Evolutionary conservation across 2,329 filamentous ascomycete genomes (phyloP), one percentile per base, ranked within the genome.

Genomic region (Cryphonectria japonica): DNA sequence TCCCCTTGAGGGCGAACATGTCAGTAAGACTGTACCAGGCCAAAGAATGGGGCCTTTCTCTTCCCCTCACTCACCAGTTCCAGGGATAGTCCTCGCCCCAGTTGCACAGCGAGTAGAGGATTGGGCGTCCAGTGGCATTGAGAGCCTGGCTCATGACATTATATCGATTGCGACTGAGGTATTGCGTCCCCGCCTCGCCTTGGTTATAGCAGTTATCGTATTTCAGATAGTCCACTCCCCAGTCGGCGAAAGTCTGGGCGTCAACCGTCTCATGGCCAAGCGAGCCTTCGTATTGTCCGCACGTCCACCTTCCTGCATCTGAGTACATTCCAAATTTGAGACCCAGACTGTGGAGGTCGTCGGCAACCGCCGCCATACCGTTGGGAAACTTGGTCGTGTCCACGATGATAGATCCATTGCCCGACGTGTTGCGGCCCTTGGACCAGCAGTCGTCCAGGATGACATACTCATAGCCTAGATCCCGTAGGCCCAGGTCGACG

Each of bases 171-270:
- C 76, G 78, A 9, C 76, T 78, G 59, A 76, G 76, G 39, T 74
- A 70, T 61, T 75, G 77, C 22, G 75, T 75, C 29, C 78, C 77
- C 62, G 74, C 75, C 5, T 74, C 66, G 39, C 76, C 76, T 67
- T 76, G 75, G 61, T 79, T 78, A 71, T 78, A 78, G 74, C 85
- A 86, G 73, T 85, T 85, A 73, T 87, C 85, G 73, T 86, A 86
- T 78, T 87, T 87, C 52, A 87, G 78, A 66, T 86, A 86, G 74
- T 86, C 85, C 68, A 87, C 80, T 1, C 84, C 84, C 85, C 85
- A 87, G 16, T 81, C 79, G 1, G 85, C 84, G 73, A 86, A 88
- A 0, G 82, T 83, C 73, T 84, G 74, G 0, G 87, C 87, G 75
- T 89, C 87, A 13, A 85, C 77, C 4, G 80, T 76, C 74, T 89